phyloP scores from a whole-genome alignment of 2,329 filamentous ascomycete genomes.

The Penicillium sp. region DNA sequence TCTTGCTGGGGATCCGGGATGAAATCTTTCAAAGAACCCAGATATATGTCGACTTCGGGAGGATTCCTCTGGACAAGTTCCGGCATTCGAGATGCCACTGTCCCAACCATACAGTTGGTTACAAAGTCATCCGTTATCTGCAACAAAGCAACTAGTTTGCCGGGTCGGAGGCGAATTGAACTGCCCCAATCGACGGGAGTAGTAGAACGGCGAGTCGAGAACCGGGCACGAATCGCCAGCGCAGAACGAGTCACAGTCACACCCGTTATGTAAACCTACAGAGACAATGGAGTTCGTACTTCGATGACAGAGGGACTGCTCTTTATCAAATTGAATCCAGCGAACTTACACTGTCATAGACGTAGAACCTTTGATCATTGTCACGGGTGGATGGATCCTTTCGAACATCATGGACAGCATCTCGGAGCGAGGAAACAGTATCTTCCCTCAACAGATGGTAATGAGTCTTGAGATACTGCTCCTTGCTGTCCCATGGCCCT shows the following conservation, averaged over 20 bases:
- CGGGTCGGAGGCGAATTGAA: slow-evolving; percentile 30
- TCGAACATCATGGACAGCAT: slow-evolving; percentile 62
- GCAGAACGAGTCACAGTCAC: neutral
- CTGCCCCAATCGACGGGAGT: too few relatives aligned
- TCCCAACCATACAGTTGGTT: slow-evolving; percentile 67
- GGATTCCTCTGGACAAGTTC: slow-evolving; percentile 65
- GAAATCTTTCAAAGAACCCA: slow-evolving; percentile 61
- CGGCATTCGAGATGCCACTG: slow-evolving; percentile 66
- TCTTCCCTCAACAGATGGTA: slow-evolving; percentile 79
- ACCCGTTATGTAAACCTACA: neutral
- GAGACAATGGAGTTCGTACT: too few relatives aligned
- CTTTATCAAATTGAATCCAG: too few relatives aligned
- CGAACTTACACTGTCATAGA: slow-evolving; percentile 67
- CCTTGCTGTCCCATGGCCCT: slow-evolving; percentile 61
- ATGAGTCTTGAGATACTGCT: slow-evolving; percentile 70
- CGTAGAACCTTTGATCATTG: slow-evolving; percentile 60
- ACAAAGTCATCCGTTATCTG: slow-evolving; percentile 62
- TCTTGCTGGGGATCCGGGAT: slow-evolving; percentile 69
- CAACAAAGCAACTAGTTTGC: slow-evolving; percentile 58
- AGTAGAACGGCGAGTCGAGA: neutral
- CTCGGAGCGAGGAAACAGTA: slow-evolving; percentile 67
- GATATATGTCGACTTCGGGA: slow-evolving; percentile 75
- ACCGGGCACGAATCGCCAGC: neutral
- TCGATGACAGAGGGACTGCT: too few relatives aligned
- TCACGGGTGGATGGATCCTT: slow-evolving; percentile 51